Base-by-base conservation (phyloP, 345 rosid genomes). In the Gossypium longicalyx region DNA sequence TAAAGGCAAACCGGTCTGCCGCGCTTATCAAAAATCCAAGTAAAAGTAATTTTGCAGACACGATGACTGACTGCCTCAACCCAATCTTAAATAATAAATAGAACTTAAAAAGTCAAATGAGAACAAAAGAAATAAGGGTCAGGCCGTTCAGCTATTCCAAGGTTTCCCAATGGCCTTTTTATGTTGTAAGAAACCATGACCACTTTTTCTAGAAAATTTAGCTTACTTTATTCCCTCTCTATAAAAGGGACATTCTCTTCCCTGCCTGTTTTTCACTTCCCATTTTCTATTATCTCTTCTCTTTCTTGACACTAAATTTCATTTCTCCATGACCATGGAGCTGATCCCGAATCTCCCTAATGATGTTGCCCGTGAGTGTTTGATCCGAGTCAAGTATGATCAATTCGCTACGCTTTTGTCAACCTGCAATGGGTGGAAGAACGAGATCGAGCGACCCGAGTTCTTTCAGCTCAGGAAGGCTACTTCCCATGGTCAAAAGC, bases 311-410 rank as follows among this genome's bases (percentile, higher is more conserved):
- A 13, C 16, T 57, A 12, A 48, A 11, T 4, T 11, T 25, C 13
- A 3, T 19, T 48, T 6, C 41, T 34, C 41, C 41, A 10, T 8
- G 9, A 9, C 15, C 58, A 88, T 91, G 94, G 94, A 85, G 27
- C 64, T 90, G 65, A 86, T 90, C 20, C 94, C 93, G 0, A 84
- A 87, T 38, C 87, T 92, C 48, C 93, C 93, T 1, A 52, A 88
- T 27, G 96, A 90, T 45, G 53, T 87, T 5, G 90, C 89, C 10
- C 88, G 87, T 1, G 85, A 87, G 71, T 90, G 93, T 76, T 81
- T 92, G 29, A 73, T 86, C 20, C 91, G 92, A 17, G 68, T 89
- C 2, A 57, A 78, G 0, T 86, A 84, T 80, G 64, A 73, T n/a
- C 83, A 83, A 13, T 80, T 90, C 71, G 67, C 90, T 0, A 13